Conservation (phyloP, 352 stramenopile species). For the Phytophthora chlamydospora region DNA sequence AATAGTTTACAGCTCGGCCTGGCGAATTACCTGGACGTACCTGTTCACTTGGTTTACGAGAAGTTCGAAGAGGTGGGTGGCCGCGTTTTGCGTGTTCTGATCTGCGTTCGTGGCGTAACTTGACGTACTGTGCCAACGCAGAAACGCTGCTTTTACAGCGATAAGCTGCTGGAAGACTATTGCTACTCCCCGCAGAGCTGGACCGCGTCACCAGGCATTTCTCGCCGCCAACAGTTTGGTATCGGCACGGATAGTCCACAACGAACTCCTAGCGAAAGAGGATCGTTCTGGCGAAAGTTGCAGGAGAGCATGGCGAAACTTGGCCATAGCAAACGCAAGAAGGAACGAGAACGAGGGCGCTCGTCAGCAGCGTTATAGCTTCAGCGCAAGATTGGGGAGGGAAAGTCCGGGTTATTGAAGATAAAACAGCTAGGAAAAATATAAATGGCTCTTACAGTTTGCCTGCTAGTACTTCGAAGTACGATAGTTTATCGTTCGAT, state of each 20-base stretch:
- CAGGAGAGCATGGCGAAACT: constrained; percentile 76
- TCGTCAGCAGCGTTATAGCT: constrained; percentile 31
- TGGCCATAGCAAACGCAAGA: constrained; percentile 59
- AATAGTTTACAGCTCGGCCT: constrained; percentile 77
- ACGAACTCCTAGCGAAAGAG: constrained; percentile 36
- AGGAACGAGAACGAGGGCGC: constrained; percentile 44
- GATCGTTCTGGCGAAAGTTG: constrained; percentile 81
- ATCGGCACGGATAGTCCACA: constrained; percentile 63
- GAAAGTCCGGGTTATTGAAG: too few relatives aligned
- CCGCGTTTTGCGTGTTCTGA: constrained; percentile 1
- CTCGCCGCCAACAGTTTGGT: constrained; percentile 74
- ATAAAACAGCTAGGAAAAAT: too few relatives aligned
- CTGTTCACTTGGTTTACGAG: constrained; percentile 73
- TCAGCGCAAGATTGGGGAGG: neutral
- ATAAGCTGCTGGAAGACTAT: constrained; percentile 84
- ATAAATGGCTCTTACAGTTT: too few relatives aligned
- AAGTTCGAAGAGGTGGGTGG: constrained; percentile 72
- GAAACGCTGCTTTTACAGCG: constrained; percentile 82
- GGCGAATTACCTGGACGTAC: constrained; percentile 68
- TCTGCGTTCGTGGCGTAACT: neutral
- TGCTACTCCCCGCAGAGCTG: constrained; percentile 87
- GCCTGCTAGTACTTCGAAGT: too few relatives aligned
- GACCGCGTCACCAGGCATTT: constrained; percentile 75
- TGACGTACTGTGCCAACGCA: constrained; percentile 26
- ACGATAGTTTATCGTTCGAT: too few relatives aligned